phyloP scores from a whole-genome alignment of 352 stramenopile genomes.

The Pythium rhizo-oryzae region DNA sequence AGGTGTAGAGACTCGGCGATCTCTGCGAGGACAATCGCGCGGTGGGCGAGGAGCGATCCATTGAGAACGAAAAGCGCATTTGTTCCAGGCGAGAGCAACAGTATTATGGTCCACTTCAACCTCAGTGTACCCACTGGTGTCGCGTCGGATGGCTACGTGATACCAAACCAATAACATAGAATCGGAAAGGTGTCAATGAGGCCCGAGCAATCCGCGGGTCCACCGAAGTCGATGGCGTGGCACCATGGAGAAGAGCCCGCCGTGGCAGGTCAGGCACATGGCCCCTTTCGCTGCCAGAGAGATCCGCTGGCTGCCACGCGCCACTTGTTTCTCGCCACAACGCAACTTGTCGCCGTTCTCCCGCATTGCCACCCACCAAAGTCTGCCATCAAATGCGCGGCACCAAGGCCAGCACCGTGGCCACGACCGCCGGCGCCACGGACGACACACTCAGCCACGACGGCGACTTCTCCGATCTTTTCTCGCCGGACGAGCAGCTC shows the following conservation, averaged over 20 bases:
- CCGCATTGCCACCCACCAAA: background rate
- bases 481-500: constrained; percentile 14
- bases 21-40: too few species aligned
- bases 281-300: background rate
- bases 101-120: too few species aligned
- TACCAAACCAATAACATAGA: too few species aligned
- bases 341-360: constrained; percentile 5
- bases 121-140: too few species aligned
- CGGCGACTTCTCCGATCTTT: constrained; percentile 5
- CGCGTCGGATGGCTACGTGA: too few species aligned
- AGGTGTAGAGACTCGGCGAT: too few species aligned
- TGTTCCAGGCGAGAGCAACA: too few species aligned
- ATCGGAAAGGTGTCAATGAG: too few species aligned
- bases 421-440: background rate
- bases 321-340: constrained; percentile 10
- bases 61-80: too few species aligned
- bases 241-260: too few species aligned
- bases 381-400: background rate
- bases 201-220: background rate
- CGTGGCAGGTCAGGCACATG: constrained; percentile 11
- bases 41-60: too few species aligned
- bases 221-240: background rate
- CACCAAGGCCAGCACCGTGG: background rate
- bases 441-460: constrained; percentile 11
- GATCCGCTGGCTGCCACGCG: background rate